phyloP scores from a whole-genome alignment of 345 rosid genomes.

The Eucalyptus erythrocorys region DNA sequence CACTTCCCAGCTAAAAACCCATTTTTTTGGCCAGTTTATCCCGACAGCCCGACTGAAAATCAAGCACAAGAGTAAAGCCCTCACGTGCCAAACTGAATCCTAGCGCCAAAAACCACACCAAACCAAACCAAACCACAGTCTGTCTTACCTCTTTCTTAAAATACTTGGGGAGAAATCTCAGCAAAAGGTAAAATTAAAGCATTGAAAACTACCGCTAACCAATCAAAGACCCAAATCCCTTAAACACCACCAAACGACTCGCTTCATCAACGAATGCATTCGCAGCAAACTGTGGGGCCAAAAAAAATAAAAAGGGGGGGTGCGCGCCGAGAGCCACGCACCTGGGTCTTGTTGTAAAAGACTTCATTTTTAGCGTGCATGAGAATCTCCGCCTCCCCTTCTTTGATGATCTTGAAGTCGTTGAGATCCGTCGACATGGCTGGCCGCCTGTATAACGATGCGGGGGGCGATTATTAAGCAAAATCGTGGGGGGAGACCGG shows the following conservation, averaged over 20 bases:
- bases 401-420: constrained; percentile 67
- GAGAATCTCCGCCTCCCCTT: constrained; percentile 97
- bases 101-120: neutral
- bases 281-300: neutral
- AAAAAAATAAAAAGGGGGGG: neutral
- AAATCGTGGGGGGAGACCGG: neutral
- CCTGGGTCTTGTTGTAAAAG: constrained; percentile 93
- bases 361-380: constrained; percentile 90
- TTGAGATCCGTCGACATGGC: constrained; percentile 34
- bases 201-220: neutral
- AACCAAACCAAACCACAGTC: neutral
- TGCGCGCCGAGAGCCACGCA: constrained; percentile 14
- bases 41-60: neutral
- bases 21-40: neutral
- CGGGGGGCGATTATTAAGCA: neutral
- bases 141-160: neutral
- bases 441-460: neutral
- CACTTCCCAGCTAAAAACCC: neutral
- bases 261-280: neutral
- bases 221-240: neutral
- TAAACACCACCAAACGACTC: neutral
- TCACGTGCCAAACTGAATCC: neutral
- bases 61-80: neutral
- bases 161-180: neutral
- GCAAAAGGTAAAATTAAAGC: neutral